Evolutionary conservation across 177 flowering plant genomes (phyloP).

Genomic region (Vitis hybrid): DNA sequence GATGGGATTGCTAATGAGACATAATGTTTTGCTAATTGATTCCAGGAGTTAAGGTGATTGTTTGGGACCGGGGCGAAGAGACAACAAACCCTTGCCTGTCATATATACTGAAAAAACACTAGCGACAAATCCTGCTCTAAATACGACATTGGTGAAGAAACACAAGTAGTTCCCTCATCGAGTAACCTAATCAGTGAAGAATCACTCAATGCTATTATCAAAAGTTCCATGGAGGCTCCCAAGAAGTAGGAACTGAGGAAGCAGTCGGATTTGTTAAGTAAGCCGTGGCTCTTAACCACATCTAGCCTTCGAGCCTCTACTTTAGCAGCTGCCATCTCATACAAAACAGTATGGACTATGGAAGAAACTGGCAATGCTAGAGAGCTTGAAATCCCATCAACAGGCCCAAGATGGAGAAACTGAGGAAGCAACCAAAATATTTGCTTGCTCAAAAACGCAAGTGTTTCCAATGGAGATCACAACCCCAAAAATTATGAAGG

Average conservation of each 20-base stretch:
- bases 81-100: slow-evolving; percentile 18
- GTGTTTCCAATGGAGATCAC: slow-evolving; percentile 37
- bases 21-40: too few species aligned
- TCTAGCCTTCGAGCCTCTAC: slow-evolving; percentile 33
- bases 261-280: slow-evolving; percentile 33
- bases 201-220: slow-evolving; percentile 8
- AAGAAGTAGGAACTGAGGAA: slow-evolving; percentile 47
- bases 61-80: too few species aligned
- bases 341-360: too few species aligned
- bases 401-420: too few species aligned
- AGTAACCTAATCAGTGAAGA: slow-evolving; percentile 27
- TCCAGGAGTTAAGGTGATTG: too few species aligned
- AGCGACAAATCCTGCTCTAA: slow-evolving; percentile 33
- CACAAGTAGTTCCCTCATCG: slow-evolving; percentile 6
- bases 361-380: neutral
- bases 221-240: slow-evolving; percentile 33
- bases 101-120: slow-evolving; percentile 32
- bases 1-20: too few species aligned
- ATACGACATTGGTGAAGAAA: slow-evolving; percentile 14
- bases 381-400: slow-evolving; percentile 2
- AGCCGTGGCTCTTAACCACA: slow-evolving; percentile 14
- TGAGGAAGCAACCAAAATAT: too few species aligned
- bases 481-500: slow-evolving; percentile 34
- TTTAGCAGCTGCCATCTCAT: slow-evolving; percentile 28
- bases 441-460: slow-evolving; percentile 26